These are phyloP conservation scores for Candida vartiovaarae DNA, from an alignment of 805 yeast species.

Conservation along the genomic window DNA sequence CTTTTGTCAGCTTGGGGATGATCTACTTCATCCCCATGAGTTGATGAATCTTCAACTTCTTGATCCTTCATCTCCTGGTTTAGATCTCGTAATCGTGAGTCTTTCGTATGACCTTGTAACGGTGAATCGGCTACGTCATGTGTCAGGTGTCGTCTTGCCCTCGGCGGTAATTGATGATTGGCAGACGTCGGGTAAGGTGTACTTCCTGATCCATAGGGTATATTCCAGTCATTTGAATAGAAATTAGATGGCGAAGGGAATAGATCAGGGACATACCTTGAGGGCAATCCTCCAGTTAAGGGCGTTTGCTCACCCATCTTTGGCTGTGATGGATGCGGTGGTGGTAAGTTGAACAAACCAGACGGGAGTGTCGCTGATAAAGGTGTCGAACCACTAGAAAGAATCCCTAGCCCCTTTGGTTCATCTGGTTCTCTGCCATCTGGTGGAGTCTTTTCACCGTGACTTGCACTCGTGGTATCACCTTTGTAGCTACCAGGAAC, in stretches of 20 bases:
- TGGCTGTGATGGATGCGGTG: conserved; percentile 24
- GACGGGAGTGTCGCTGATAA: conserved; percentile 28
- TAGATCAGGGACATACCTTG: conserved; percentile 62
- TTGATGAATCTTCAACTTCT: too few relatives aligned
- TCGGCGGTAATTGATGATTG: conserved; percentile 1
- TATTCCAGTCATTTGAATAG: conserved; percentile 55
- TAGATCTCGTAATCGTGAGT: neutral
- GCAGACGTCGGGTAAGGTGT: conserved; percentile 30
- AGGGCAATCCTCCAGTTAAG: conserved; percentile 59
- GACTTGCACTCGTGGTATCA: conserved; percentile 2
- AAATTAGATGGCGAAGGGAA: conserved; percentile 79
- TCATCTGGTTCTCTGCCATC: conserved; percentile 9
- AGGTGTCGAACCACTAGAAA: conserved; percentile 23
- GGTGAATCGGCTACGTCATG: conserved; percentile 1
- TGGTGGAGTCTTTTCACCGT: conserved; percentile 10
- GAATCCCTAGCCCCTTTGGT: conserved; percentile 13
- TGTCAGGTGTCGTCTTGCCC: conserved; percentile 1
- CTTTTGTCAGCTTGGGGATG: too few relatives aligned
- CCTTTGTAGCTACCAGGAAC: neutral
- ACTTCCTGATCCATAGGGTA: conserved; percentile 35
- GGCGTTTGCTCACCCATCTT: conserved; percentile 59
- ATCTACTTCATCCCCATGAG: too few relatives aligned
- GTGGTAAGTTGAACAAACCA: conserved; percentile 26
- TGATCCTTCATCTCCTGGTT: too few relatives aligned
- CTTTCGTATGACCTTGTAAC: neutral